phyloP scores from a whole-genome alignment of 2,329 filamentous ascomycete genomes.

The Claviceps humidiphila region DNA sequence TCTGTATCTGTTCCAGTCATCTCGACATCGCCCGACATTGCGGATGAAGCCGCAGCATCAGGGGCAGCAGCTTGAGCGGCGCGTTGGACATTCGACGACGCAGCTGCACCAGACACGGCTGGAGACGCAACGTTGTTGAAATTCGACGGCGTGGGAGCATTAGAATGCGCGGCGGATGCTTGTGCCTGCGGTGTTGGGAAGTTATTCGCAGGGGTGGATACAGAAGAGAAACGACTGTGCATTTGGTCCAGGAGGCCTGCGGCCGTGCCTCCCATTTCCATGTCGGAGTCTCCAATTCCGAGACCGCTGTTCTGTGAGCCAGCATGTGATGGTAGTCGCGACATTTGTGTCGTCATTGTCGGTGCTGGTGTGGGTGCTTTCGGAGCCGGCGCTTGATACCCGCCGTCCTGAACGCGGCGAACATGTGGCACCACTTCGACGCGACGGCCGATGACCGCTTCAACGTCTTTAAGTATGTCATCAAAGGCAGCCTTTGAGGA shows the following conservation, averaged over 20 bases:
- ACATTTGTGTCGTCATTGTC: slow-evolving; percentile 22
- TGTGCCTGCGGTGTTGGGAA: slow-evolving; percentile 48
- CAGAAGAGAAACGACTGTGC: slow-evolving; percentile 46
- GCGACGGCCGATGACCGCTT: slow-evolving; percentile 54
- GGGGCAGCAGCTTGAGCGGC: neutral
- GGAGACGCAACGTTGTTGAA: slow-evolving; percentile 32
- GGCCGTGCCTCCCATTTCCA: slow-evolving; percentile 52
- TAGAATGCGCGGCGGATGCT: slow-evolving; percentile 42
- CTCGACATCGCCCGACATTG: slow-evolving; percentile 20
- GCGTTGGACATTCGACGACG: slow-evolving; percentile 5
- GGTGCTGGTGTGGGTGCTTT: slow-evolving; percentile 19
- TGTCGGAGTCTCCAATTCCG: slow-evolving; percentile 45
- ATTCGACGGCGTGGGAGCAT: slow-evolving; percentile 42
- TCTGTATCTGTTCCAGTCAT: slow-evolving; percentile 43
- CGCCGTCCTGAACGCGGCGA: slow-evolving; percentile 64
- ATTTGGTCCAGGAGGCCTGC: slow-evolving; percentile 57
- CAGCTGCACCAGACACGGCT: slow-evolving; percentile 11
- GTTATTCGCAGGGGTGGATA: slow-evolving; percentile 46
- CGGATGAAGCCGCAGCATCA: slow-evolving; percentile 1
- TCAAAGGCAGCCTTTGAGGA: slow-evolving; percentile 44
- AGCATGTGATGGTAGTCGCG: slow-evolving; percentile 40
- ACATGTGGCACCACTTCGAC: slow-evolving; percentile 52
- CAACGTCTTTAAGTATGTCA: slow-evolving; percentile 62
- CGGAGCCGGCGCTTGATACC: slow-evolving; percentile 49
- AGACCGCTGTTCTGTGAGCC: slow-evolving; percentile 43